Percentiles rank a stretch among this genome's conserved stretches.
Conservation (phyloP, 208 protist species). For the Angomonas desouzai region DNA sequence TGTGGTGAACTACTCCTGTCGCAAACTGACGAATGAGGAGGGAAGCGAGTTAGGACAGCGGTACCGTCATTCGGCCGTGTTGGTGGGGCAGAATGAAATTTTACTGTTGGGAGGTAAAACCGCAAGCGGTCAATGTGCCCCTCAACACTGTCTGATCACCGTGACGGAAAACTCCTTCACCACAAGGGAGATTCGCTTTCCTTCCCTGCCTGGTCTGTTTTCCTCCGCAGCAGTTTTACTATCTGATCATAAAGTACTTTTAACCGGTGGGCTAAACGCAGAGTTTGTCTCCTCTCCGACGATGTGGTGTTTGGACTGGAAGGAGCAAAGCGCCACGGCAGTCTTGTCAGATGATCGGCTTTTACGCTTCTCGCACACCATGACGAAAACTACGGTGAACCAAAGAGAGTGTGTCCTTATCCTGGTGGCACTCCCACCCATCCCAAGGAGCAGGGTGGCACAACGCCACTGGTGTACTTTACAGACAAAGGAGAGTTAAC, state of each 20-base stretch:
- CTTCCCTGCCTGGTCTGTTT: constrained; percentile 24
- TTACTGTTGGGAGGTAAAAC: constrained; percentile 63
- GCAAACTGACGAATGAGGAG: background rate
- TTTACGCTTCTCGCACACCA: constrained; percentile 63
- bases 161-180: constrained; percentile 11
- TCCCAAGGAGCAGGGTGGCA: constrained; percentile 21
- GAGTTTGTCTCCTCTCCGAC: background rate
- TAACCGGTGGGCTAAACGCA: background rate
- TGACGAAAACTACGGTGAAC: constrained; percentile 35
- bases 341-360: background rate
- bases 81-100: constrained; percentile 15
- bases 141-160: constrained; percentile 36
- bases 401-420: constrained; percentile 35
- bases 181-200: background rate
- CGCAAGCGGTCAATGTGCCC: constrained; percentile 13
- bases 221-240: constrained; percentile 29
- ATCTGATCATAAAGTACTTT: background rate
- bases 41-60: constrained; percentile 17
- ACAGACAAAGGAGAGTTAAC: background rate
- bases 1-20: constrained; percentile 6
- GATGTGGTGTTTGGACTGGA: constrained; percentile 1
- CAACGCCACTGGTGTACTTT: background rate
- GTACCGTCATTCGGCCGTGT: constrained; percentile 43
- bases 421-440: constrained; percentile 51
- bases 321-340: background rate